phyloP scores from a whole-genome alignment of 2,329 filamentous ascomycete genomes.

The Cyphellophora attinorum region DNA sequence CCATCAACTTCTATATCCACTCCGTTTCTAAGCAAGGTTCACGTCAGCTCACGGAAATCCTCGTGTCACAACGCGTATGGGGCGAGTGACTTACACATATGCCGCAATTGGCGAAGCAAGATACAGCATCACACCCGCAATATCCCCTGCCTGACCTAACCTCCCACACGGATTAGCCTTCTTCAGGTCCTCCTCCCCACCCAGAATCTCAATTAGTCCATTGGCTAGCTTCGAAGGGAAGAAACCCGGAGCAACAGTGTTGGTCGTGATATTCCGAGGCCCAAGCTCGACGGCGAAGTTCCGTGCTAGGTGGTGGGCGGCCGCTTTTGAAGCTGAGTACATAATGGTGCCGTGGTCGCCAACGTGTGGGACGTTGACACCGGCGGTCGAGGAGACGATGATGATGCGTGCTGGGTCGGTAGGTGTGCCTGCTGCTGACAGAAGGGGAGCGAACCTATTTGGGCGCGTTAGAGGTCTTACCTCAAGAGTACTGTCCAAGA shows the following conservation, averaged over 20 bases:
- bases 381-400: conserved; percentile 10
- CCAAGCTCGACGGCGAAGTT: conserved; percentile 30
- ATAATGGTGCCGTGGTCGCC: conserved; percentile 9
- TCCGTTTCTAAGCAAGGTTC: background rate
- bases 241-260: conserved; percentile 30
- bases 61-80: too few relatives aligned
- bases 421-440: conserved; percentile 3
- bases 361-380: conserved; percentile 9
- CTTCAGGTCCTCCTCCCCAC: conserved; percentile 23
- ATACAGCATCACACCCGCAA: conserved; percentile 60
- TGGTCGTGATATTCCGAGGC: conserved; percentile 28
- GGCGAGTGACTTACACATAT: too few relatives aligned
- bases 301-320: conserved; percentile 27
- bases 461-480: background rate
- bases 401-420: conserved; percentile 8
- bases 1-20: background rate
- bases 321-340: conserved; percentile 31
- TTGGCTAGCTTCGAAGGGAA: conserved; percentile 11
- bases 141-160: conserved; percentile 64
- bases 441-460: conserved; percentile 8
- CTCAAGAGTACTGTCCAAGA: too few relatives aligned
- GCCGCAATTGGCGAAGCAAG: too few relatives aligned
- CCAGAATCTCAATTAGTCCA: conserved; percentile 9
- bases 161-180: conserved; percentile 54
- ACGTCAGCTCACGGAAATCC: conserved; percentile 1